Conservation (phyloP, 2,329 filamentous ascomycete species). For the Verticillium nonalfalfae region DNA sequence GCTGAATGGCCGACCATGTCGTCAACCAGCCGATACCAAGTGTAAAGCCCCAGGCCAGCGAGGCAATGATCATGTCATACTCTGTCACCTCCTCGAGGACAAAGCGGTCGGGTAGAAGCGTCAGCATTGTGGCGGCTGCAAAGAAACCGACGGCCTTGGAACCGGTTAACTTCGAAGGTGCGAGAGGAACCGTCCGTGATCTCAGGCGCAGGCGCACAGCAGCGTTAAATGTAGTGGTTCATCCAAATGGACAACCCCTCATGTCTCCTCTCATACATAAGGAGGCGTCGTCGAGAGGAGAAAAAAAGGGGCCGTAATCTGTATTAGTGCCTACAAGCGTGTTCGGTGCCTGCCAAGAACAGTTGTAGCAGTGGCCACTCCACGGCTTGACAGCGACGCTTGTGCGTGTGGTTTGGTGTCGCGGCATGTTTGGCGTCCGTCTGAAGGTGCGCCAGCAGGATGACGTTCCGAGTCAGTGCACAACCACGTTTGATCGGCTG, state of each 20-base stretch:
- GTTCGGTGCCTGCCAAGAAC: background rate
- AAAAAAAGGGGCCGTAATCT: background rate
- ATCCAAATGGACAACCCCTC: background rate
- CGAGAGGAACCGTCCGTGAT: background rate
- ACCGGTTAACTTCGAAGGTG: background rate
- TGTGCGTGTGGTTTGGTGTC: background rate
- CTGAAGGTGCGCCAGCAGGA: background rate
- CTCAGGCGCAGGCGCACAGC: background rate
- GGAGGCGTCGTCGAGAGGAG: background rate
- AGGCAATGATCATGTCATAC: slow-evolving; percentile 11
- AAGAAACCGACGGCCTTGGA: background rate
- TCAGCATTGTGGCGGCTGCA: background rate
- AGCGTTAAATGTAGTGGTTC: background rate
- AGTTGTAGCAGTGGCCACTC: background rate
- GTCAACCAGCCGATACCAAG: slow-evolving; percentile 31
- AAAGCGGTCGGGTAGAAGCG: background rate
- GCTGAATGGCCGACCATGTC: slow-evolving; percentile 24
- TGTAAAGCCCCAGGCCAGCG: slow-evolving; percentile 27
- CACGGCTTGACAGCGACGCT: background rate
- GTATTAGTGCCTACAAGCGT: background rate
- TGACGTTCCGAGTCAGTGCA: background rate
- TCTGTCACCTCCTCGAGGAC: background rate
- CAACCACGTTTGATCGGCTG: background rate
- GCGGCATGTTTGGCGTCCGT: background rate
- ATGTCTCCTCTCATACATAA: background rate